Percentiles rank a stretch among this genome's conserved stretches.
Conservation (phyloP, 192 early-diverging fungal species). For the Bifiguratus adelaidae region DNA sequence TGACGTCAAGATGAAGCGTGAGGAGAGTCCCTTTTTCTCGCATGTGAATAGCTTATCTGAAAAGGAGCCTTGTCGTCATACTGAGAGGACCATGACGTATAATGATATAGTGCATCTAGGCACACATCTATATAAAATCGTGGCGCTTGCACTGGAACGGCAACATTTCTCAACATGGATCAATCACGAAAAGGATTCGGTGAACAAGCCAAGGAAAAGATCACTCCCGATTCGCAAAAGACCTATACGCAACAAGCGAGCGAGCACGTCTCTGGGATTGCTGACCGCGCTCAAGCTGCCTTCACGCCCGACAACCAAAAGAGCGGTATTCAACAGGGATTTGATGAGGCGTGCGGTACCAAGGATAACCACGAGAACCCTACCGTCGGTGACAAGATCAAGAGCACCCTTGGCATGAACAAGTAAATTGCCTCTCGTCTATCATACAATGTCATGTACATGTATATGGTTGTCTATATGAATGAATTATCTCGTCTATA, state of each 20-base stretch:
- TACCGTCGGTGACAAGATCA: constrained; percentile 1
- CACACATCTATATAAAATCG: too few relatives aligned
- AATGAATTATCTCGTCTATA: background rate
- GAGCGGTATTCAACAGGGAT: background rate
- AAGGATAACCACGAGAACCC: background rate
- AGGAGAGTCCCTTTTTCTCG: too few relatives aligned
- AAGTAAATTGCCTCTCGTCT: too few relatives aligned
- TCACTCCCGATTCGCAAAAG: constrained; percentile 7
- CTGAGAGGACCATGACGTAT: too few relatives aligned
- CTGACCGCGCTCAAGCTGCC: constrained; percentile 1
- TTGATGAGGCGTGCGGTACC: background rate
- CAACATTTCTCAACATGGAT: background rate
- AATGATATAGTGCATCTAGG: too few relatives aligned
- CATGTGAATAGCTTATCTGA: too few relatives aligned
- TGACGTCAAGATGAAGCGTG: too few relatives aligned
- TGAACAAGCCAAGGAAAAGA: constrained; percentile 3
- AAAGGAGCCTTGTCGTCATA: too few relatives aligned
- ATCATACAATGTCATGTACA: too few relatives aligned
- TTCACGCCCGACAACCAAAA: constrained; percentile 2
- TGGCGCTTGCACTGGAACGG: too few relatives aligned
- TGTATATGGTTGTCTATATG: background rate
- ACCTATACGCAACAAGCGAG: constrained; percentile 6
- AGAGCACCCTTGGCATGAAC: constrained; percentile 1
- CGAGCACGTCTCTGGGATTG: background rate
- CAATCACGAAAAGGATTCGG: constrained; percentile 2